Evolutionary conservation across 2,329 filamentous ascomycete species (phyloP).

Genomic region (Aspergillus vadensis): DNA sequence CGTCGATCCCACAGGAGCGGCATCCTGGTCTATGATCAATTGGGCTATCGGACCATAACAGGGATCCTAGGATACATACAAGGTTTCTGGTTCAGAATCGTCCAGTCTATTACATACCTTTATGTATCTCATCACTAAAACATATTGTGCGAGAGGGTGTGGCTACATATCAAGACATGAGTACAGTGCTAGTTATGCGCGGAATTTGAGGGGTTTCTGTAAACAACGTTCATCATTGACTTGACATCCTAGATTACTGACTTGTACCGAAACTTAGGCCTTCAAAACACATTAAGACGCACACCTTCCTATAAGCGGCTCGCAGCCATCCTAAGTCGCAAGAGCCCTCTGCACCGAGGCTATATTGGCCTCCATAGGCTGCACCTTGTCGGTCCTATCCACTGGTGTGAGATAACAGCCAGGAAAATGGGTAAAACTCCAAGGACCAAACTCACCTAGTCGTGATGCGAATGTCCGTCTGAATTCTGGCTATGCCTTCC

Average conservation of each 20-base stretch:
- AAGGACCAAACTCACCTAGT: slow-evolving; percentile 57
- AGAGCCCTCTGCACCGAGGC: slow-evolving; percentile 8
- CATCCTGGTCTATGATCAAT: background rate
- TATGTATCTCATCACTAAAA: background rate
- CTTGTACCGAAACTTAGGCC: background rate
- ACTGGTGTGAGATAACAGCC: background rate
- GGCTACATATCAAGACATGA: background rate
- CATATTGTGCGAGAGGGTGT: too few species aligned
- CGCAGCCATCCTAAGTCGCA: background rate
- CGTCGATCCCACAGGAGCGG: background rate
- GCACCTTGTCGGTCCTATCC: slow-evolving; percentile 73
- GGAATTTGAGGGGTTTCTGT: background rate
- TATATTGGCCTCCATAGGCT: slow-evolving; percentile 58
- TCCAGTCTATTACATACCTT: background rate
- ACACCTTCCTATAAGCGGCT: background rate
- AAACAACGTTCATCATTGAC: background rate
- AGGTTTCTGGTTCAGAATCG: background rate
- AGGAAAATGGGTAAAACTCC: background rate
- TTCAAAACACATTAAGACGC: background rate
- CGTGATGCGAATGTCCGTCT: slow-evolving; percentile 81
- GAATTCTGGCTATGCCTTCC: slow-evolving; percentile 73
- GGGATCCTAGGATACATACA: background rate
- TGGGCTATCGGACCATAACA: background rate
- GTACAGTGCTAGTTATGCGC: background rate
- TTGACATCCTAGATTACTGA: slow-evolving; percentile 2